Percentiles rank a stretch among this genome's conserved stretches.
Evolutionary conservation across 2,329 filamentous ascomycete species (phyloP).

Genomic region (Hypoxylon sp.): DNA sequence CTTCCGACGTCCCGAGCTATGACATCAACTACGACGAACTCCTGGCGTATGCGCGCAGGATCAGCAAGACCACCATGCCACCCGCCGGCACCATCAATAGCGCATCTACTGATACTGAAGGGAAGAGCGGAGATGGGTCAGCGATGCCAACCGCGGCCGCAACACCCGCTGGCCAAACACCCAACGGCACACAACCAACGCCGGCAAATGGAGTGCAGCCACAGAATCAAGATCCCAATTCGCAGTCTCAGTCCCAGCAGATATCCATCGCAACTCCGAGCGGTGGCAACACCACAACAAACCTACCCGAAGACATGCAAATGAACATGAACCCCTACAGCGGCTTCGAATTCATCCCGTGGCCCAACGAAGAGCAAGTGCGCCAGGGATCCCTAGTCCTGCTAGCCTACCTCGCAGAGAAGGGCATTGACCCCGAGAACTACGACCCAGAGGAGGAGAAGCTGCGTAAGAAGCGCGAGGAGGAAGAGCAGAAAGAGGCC

Average conservation of each 20-base stretch:
- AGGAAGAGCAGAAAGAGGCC: slow-evolving; percentile 64
- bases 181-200: slow-evolving; percentile 44
- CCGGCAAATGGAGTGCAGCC: slow-evolving; percentile 24
- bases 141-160: slow-evolving; percentile 49
- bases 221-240: not conserved
- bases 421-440: slow-evolving; percentile 72
- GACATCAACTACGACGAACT: slow-evolving; percentile 80
- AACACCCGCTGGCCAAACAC: slow-evolving; percentile 48
- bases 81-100: slow-evolving; percentile 68
- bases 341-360: slow-evolving; percentile 78
- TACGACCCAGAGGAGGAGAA: slow-evolving; percentile 72
- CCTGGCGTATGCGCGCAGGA: slow-evolving; percentile 82
- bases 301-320: slow-evolving; percentile 65
- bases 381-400: slow-evolving; percentile 76
- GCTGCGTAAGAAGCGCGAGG: slow-evolving; percentile 63
- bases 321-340: slow-evolving; percentile 70
- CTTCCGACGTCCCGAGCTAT: slow-evolving; percentile 64
- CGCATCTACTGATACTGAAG: slow-evolving; percentile 54
- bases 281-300: slow-evolving; percentile 53
- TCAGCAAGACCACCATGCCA: slow-evolving; percentile 84
- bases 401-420: slow-evolving; percentile 73
- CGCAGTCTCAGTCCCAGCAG: slow-evolving; percentile 6
- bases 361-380: slow-evolving; percentile 81
- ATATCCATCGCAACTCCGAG: not conserved
- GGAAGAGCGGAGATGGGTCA: slow-evolving; percentile 44